These are phyloP conservation scores for Citeromyces matritensis DNA, from an alignment of 805 yeast species.

Conservation along the genomic window DNA sequence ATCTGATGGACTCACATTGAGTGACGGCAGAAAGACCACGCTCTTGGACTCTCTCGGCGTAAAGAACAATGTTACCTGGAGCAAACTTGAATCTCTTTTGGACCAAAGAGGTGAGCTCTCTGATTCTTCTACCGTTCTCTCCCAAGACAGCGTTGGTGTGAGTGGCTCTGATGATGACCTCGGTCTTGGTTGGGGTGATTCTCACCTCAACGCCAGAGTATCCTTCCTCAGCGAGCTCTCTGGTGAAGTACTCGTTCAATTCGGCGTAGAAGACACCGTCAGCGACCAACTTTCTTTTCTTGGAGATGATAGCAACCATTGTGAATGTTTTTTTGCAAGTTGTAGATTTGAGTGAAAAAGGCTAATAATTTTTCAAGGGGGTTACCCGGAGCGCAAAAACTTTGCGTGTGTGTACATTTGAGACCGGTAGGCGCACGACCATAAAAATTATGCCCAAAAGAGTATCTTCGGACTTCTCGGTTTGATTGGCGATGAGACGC, in stretches of 20 bases:
- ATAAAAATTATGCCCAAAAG: neutral
- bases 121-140: slow-evolving; percentile 99
- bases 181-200: slow-evolving; percentile 95
- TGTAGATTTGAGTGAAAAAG: slow-evolving; percentile 1
- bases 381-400: neutral
- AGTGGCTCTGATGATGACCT: slow-evolving; percentile 97
- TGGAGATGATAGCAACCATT: slow-evolving; percentile 52
- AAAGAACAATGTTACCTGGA: slow-evolving; percentile 85
- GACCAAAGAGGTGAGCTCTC: slow-evolving; percentile 92
- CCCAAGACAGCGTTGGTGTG: slow-evolving; percentile 98
- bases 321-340: slow-evolving; percentile 4
- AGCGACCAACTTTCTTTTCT: slow-evolving; percentile 98
- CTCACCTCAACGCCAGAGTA: slow-evolving; percentile 99
- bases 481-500: too few species aligned
- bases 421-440: neutral
- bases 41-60: slow-evolving; percentile 98
- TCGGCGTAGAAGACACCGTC: slow-evolving; percentile 99
- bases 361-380: neutral
- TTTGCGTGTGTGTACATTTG: neutral
- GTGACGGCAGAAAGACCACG: slow-evolving; percentile 99
- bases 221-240: slow-evolving; percentile 99
- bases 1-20: slow-evolving; percentile 97
- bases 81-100: slow-evolving; percentile 97
- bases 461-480: neutral
- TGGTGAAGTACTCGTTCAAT: slow-evolving; percentile 99